A percentile compares a stretch with the other conserved stretches of the same genome.
phyloP scores from a whole-genome alignment of 371 early-diverging fungal species.

The Syncephalis fuscata region DNA sequence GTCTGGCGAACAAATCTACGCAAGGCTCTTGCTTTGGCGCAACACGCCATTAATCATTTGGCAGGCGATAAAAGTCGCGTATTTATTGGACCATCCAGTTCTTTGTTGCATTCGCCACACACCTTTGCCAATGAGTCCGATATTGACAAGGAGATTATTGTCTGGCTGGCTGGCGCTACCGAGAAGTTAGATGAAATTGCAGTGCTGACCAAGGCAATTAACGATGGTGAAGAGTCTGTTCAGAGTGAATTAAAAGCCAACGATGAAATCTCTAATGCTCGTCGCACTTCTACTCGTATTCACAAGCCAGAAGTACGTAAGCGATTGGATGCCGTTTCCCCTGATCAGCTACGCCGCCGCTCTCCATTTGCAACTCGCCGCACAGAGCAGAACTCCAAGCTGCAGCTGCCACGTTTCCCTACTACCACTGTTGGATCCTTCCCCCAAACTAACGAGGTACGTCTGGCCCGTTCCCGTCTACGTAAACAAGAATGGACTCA shows the following conservation, averaged over 20 bases:
- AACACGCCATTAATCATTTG: slow-evolving; percentile 42
- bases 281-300: slow-evolving; percentile 66
- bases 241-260: slow-evolving; percentile 54
- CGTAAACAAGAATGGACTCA: slow-evolving; percentile 63
- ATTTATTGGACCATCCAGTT: slow-evolving; percentile 76
- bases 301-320: slow-evolving; percentile 68
- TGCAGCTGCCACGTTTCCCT: slow-evolving; percentile 81
- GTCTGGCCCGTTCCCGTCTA: slow-evolving; percentile 74
- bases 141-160: slow-evolving; percentile 60
- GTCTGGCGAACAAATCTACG: slow-evolving; percentile 87
- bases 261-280: slow-evolving; percentile 45
- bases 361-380: slow-evolving; percentile 57
- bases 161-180: slow-evolving; percentile 87
- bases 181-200: slow-evolving; percentile 80
- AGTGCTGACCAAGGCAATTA: slow-evolving; percentile 50
- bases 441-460: slow-evolving; percentile 95
- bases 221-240: slow-evolving; percentile 38
- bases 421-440: slow-evolving; percentile 96
- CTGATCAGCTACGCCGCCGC: slow-evolving; percentile 57
- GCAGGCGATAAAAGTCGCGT: slow-evolving; percentile 63
- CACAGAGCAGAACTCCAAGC: slow-evolving; percentile 51
- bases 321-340: slow-evolving; percentile 47
- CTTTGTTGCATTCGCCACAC: slow-evolving; percentile 84
- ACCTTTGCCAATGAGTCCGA: slow-evolving; percentile 66
- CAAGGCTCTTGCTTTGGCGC: slow-evolving; percentile 45